A percentile compares a stretch with the other conserved stretches of the same genome.
phyloP scores from a whole-genome alignment of 331 rosid genomes.

The Rosa hybrid region DNA sequence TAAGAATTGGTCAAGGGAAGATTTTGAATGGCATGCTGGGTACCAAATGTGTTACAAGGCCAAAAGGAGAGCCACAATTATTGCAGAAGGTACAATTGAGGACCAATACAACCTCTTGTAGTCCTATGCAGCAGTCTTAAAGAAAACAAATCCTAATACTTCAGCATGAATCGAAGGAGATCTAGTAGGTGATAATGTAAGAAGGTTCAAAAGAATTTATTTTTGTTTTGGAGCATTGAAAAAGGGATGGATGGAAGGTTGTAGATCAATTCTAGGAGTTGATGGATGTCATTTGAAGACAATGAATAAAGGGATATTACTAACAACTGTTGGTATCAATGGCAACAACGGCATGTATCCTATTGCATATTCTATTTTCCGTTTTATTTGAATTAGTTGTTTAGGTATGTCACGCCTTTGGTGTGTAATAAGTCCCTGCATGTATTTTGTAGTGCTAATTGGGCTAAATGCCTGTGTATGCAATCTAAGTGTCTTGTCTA shows the following conservation, averaged over 20 bases:
- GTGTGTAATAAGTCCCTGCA: too few relatives aligned
- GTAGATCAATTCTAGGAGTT: neutral
- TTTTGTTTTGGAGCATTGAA: neutral
- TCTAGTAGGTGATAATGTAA: neutral
- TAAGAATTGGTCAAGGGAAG: neutral
- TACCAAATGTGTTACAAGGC: neutral
- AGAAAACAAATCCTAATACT: neutral
- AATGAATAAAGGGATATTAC: neutral
- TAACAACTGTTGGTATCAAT: neutral
- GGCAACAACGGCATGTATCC: neutral
- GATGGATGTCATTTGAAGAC: neutral
- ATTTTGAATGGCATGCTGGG: neutral
- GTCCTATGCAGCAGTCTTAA: neutral
- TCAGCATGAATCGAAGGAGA: neutral
- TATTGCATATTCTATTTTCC: neutral
- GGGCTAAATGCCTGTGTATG: too few relatives aligned
- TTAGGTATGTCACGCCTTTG: too few relatives aligned
- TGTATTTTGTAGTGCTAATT: too few relatives aligned
- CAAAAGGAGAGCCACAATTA: neutral
- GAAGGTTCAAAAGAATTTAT: neutral
- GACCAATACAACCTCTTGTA: neutral
- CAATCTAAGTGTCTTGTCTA: too few relatives aligned
- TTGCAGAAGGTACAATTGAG: neutral
- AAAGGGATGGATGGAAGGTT: neutral
- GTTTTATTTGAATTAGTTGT: too few relatives aligned